These are phyloP conservation scores for Candida broadrunensis DNA, from an alignment of 805 yeast genomes.

Conservation along the genomic window DNA sequence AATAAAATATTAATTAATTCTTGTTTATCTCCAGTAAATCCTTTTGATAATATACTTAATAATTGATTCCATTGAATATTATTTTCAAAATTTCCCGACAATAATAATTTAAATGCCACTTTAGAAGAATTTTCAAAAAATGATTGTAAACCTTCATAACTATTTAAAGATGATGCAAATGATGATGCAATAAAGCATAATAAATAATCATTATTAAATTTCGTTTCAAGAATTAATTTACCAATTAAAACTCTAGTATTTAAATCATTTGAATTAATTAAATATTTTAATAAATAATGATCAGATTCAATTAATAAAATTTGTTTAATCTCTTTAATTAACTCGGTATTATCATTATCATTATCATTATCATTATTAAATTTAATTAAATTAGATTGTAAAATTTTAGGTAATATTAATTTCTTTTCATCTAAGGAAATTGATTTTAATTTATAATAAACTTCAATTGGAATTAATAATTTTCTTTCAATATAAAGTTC, in stretches of 20 bases:
- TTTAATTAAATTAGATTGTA: constrained; percentile 8
- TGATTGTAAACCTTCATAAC: neutral
- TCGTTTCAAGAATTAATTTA: neutral
- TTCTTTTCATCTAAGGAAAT: neutral
- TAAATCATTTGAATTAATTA: neutral
- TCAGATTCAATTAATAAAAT: neutral
- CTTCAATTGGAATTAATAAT: too few species aligned
- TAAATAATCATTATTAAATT: constrained; percentile 10
- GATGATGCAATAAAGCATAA: constrained; percentile 5
- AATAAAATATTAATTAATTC: constrained; percentile 19
- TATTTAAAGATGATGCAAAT: constrained; percentile 2
- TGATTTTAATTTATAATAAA: too few species aligned
- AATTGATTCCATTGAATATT: constrained; percentile 10
- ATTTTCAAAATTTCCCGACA: neutral
- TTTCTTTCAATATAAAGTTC: neutral
- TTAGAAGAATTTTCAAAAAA: constrained; percentile 5
- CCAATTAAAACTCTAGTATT: neutral
- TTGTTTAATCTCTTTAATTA: neutral
- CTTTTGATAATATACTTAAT: constrained; percentile 6
- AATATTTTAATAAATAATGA: constrained; percentile 10
- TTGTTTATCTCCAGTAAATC: constrained; percentile 3
- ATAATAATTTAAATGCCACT: constrained; percentile 6
- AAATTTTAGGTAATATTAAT: constrained; percentile 6
- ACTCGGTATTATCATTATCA: constrained; percentile 4
- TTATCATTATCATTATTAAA: constrained; percentile 5